These are phyloP conservation scores for Rhinocladiella mackenziei DNA, from an alignment of 2,329 filamentous ascomycete genomes.

Conservation along the genomic window DNA sequence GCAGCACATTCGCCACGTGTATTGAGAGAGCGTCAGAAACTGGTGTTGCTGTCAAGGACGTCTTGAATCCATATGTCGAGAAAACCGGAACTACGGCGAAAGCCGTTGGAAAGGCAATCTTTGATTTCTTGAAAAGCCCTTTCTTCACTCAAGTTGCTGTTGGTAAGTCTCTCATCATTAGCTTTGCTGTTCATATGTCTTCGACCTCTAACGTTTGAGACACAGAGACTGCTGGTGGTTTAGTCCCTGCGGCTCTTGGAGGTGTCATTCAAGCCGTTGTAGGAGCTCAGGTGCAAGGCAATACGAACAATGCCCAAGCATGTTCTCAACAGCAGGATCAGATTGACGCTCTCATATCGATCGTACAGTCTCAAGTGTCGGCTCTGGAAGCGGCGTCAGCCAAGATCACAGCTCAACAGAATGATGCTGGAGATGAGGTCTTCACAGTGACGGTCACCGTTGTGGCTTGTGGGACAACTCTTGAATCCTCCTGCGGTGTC, in stretches of 20 bases:
- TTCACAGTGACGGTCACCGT: slow-evolving; percentile 1
- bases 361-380: slow-evolving; percentile 3
- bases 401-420: slow-evolving; percentile 1
- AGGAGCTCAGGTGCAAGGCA: slow-evolving; percentile 1
- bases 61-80: neutral
- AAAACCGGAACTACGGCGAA: neutral
- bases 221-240: neutral
- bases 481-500: neutral
- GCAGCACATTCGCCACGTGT: neutral
- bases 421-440: slow-evolving; percentile 1
- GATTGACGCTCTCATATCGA: slow-evolving; percentile 7
- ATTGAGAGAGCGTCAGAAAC: neutral
- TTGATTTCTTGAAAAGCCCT: neutral
- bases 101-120: neutral
- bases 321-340: slow-evolving; percentile 4
- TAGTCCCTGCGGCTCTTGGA: neutral
- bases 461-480: slow-evolving; percentile 1
- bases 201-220: neutral
- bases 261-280: slow-evolving; percentile 1
- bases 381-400: slow-evolving; percentile 1
- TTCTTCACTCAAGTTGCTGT: slow-evolving; percentile 1
- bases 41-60: neutral
- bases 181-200: neutral
- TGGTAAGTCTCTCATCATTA: neutral
- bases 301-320: slow-evolving; percentile 1